Conservation (phyloP, 2,329 filamentous ascomycete genomes). For the Capronia coronata region DNA sequence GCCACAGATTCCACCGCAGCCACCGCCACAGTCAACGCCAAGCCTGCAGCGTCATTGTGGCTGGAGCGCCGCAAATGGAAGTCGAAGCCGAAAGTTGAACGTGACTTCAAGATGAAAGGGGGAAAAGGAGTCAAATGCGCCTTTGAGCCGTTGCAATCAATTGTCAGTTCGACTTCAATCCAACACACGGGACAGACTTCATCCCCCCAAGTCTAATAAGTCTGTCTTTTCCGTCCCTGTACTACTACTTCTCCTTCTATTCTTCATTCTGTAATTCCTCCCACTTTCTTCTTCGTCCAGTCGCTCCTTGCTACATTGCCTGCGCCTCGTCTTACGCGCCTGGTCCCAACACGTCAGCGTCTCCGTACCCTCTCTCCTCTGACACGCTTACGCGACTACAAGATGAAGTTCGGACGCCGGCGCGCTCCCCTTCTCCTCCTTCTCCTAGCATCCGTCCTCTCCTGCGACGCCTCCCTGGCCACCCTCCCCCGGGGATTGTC, state of each 20-base stretch:
- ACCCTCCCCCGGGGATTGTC: conserved; percentile 7
- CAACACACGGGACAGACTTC: not conserved
- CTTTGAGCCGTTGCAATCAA: not conserved
- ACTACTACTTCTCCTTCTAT: not conserved
- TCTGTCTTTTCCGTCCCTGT: not conserved
- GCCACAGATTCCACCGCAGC: not conserved
- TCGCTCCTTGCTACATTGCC: not conserved
- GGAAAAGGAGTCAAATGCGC: not conserved
- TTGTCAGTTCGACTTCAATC: not conserved
- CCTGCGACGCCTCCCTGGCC: conserved; percentile 26
- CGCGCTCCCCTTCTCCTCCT: conserved; percentile 34
- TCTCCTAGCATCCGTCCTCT: conserved; percentile 33
- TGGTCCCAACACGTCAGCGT: not conserved
- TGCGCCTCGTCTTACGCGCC: not conserved
- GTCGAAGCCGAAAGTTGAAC: not conserved
- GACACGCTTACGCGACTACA: conserved; percentile 13
- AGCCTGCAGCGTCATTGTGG: not conserved
- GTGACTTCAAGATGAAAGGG: not conserved
- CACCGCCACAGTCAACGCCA: not conserved
- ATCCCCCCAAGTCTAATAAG: not conserved
- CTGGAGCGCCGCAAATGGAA: not conserved
- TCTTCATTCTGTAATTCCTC: not conserved
- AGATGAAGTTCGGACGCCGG: conserved; percentile 34
- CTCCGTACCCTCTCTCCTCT: not conserved
- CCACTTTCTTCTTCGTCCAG: not conserved